Evolutionary conservation across 176 grass and related monocot species (phyloP), one percentile per base, ranked within the genome.

Genomic region (Carex myosuroides): DNA sequence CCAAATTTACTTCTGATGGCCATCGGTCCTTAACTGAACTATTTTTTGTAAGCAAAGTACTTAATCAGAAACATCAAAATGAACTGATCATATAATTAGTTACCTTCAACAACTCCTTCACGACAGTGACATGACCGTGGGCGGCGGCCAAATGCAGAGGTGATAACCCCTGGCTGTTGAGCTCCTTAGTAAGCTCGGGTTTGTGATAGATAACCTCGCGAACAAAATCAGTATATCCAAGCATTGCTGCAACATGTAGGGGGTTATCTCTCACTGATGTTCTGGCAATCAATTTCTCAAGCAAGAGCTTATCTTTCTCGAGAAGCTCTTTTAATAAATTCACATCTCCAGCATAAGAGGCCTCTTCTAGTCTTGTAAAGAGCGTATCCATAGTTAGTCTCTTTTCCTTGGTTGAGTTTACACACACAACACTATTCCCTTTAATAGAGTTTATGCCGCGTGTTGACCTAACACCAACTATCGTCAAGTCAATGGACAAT

Each of bases 101-200:
- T n/a, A 26, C 30, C 83, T 76, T 35, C 57, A 86, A 63, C 35
- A 86, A 52, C 59, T 79, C 72, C n/a, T 66, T 79, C 0, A 79
- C 71, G 2, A 79, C 71, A 6, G 26, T 2, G 35, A 79, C 54
- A 41, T 86, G 84, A 57, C 84, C 84, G 11, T 86, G 12, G 3
- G 72, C 57, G 2, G 57, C 35, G 42, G 84, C 84, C 33, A 86
- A 66, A 78, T 86, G 84, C 22, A 86, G 64, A n/a, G 84, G 67
- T 21, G 72, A 80, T 21, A 57, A 17, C 39, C 84, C 72, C 9
- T 70, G 67, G 0, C 16, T 33, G 17, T 86, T 68, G 16, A 20
- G 32, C 60, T 50, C 37, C 9, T 39, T 26, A 0, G 84, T 60
- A 39, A 86, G 84, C 8, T 80, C 37, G 0, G 37, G 61, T 8